Evolutionary conservation across 106 monocot genomes (phyloP).

Genomic region (Vanilla planifolia): DNA sequence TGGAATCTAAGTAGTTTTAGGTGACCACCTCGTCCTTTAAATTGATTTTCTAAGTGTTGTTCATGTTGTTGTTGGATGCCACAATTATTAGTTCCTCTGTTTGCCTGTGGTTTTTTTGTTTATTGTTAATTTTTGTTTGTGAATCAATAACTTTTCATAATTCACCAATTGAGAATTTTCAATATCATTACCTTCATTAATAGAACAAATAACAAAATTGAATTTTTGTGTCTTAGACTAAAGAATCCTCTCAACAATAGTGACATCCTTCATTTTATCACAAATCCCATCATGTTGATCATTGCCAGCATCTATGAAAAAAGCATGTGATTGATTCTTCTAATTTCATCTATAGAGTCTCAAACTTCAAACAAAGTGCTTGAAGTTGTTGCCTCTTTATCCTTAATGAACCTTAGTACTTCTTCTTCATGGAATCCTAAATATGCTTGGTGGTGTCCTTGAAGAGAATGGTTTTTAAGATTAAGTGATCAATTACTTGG

Average conservation of each 20-base stretch:
- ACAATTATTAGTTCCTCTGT: too few species aligned
- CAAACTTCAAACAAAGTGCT: constrained; percentile 2
- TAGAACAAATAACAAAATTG: background rate
- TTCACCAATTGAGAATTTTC: too few species aligned
- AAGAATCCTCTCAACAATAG: background rate
- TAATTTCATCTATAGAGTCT: too few species aligned
- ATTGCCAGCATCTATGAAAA: background rate
- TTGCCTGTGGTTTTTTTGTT: too few species aligned
- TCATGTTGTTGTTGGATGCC: too few species aligned
- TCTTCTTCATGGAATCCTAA: background rate
- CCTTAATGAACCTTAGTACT: constrained; percentile 6
- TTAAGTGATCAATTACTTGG: background rate
- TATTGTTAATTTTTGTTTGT: too few species aligned
- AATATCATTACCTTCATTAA: too few species aligned
- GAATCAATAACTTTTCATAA: too few species aligned
- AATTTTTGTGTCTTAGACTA: background rate
- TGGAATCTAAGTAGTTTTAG: too few species aligned
- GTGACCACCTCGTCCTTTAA: too few species aligned
- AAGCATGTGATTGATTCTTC: too few species aligned
- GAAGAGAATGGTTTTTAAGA: background rate
- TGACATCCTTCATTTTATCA: background rate
- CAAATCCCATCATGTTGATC: background rate
- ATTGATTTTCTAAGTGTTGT: too few species aligned
- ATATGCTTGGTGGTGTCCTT: constrained; percentile 8
- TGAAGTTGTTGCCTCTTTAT: constrained; percentile 8